phyloP scores from a whole-genome alignment of 2,329 filamentous ascomycete species.

The Neofusicoccum sp. region DNA sequence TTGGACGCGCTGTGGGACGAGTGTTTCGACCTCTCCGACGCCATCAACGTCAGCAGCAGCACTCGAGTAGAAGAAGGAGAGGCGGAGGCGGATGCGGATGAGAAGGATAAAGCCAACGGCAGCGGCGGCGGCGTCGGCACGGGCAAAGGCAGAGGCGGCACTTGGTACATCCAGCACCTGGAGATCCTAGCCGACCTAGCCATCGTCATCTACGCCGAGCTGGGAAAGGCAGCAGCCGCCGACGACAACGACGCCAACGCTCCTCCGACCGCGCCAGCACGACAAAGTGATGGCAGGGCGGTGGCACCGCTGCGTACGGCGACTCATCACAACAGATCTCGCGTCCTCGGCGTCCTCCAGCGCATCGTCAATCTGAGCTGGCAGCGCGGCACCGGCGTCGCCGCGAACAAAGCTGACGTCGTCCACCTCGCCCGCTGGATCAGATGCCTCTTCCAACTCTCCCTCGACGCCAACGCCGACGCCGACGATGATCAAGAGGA shows the following conservation, averaged over 20 bases:
- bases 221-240: background rate
- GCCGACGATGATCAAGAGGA: constrained; percentile 59
- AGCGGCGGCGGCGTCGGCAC: too few relatives aligned
- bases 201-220: constrained; percentile 42
- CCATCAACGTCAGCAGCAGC: background rate
- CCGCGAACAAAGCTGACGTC: constrained; percentile 46
- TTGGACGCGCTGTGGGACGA: constrained; percentile 62
- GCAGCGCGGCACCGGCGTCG: constrained; percentile 60
- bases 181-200: constrained; percentile 52
- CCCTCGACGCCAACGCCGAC: constrained; percentile 50
- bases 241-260: background rate
- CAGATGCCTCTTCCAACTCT: constrained; percentile 72
- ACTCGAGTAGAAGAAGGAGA: background rate
- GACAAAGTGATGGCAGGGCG: too few relatives aligned
- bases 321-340: background rate
- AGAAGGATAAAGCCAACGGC: background rate
- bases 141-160: background rate
- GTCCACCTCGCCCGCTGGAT: constrained; percentile 73
- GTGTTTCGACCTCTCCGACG: constrained; percentile 14
- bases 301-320: background rate
- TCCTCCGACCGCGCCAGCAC: background rate
- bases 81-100: background rate
- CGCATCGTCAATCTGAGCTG: constrained; percentile 72
- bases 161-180: constrained; percentile 38
- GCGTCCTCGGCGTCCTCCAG: constrained; percentile 48